Conservation (phyloP, 1,284 basidiomycete species). For the Leccinum angustisporum region DNA sequence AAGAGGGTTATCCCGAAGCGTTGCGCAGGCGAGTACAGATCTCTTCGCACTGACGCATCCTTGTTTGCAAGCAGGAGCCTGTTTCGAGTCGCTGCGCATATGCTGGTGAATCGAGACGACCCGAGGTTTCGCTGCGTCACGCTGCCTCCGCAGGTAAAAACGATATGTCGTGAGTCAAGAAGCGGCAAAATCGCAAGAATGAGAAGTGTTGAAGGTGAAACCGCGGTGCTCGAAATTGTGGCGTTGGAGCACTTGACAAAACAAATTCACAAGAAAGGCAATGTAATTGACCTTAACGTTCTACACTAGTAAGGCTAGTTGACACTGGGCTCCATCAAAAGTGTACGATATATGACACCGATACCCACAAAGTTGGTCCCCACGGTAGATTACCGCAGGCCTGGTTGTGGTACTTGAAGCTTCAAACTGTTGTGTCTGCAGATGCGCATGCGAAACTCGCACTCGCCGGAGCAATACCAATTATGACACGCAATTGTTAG, state of each 20-base stretch:
- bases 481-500: too few species aligned
- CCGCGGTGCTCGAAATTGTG: conserved; percentile 1
- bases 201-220: neutral
- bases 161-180: neutral
- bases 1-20: neutral
- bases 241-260: neutral
- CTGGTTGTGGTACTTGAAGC: too few species aligned
- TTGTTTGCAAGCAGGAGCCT: neutral
- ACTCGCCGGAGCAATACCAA: too few species aligned
- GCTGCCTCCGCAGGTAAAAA: neutral
- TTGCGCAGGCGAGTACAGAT: conserved; percentile 11
- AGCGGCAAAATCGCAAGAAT: neutral
- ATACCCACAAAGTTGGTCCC: too few species aligned
- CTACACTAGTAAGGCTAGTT: too few species aligned
- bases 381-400: too few species aligned
- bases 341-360: too few species aligned
- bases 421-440: too few species aligned
- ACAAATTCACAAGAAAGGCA: neutral
- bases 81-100: neutral
- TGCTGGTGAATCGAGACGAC: neutral
- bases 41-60: neutral
- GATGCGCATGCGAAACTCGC: too few species aligned
- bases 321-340: too few species aligned
- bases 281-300: neutral
- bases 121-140: neutral